Percentiles rank a stretch among this genome's conserved stretches.
phyloP scores from a whole-genome alignment of 305 asterid genomes.

The Fraxinus velutina region DNA sequence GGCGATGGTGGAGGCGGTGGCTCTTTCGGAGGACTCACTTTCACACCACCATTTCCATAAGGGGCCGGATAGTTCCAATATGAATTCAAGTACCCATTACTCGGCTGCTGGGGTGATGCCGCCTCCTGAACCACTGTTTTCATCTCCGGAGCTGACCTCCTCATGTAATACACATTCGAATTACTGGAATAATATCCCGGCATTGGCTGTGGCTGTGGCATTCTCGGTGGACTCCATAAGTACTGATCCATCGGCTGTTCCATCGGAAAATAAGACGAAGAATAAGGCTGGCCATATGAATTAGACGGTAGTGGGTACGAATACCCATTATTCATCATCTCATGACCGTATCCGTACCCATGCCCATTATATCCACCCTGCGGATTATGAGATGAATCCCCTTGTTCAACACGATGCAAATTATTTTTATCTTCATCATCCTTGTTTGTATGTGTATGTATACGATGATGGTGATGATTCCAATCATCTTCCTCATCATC shows the following conservation, averaged over 20 bases:
- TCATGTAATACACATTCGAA: constrained; percentile 66
- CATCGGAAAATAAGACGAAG: constrained; percentile 11
- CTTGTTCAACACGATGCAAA: constrained; percentile 21
- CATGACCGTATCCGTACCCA: constrained; percentile 32
- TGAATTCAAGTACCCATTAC: constrained; percentile 55
- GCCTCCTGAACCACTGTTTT: constrained; percentile 65
- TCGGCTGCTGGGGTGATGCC: constrained; percentile 39
- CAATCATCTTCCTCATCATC: constrained; percentile 31
- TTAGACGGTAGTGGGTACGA: constrained; percentile 30
- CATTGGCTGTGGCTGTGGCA: constrained; percentile 16
- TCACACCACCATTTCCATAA: constrained; percentile 39
- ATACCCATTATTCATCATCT: constrained; percentile 31
- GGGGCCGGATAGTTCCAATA: constrained; percentile 43
- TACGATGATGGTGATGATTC: constrained; percentile 20
- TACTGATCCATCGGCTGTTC: constrained; percentile 28
- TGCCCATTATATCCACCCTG: constrained; percentile 29
- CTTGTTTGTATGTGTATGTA: constrained; percentile 7
- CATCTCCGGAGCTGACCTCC: constrained; percentile 56
- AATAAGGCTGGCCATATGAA: constrained; percentile 34
- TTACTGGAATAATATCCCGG: constrained; percentile 38
- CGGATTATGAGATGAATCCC: constrained; percentile 33
- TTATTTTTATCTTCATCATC: constrained; percentile 25
- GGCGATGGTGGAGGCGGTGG: constrained; percentile 90
- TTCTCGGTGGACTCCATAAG: constrained; percentile 30
- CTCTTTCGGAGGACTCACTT: constrained; percentile 40